Conservation (phyloP, 2,329 filamentous ascomycete genomes). For the Cordyceps farinosa region DNA sequence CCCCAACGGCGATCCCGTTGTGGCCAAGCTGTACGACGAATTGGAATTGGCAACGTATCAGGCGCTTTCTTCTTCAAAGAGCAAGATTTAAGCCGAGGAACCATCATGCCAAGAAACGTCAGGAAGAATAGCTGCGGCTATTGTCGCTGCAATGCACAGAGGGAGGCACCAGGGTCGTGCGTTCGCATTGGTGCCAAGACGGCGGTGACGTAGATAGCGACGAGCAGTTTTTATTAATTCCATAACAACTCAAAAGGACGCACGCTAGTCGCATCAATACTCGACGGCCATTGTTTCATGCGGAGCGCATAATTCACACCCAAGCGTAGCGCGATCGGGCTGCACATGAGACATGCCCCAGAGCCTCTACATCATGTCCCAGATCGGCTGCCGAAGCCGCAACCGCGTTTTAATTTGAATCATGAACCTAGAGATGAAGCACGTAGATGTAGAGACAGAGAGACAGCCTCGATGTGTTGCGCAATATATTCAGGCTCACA, state of each 20-base stretch:
- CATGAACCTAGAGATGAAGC: not conserved
- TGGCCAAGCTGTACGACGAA: conserved; percentile 35
- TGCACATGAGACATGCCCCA: not conserved
- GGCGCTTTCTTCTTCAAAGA: not conserved
- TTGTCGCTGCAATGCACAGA: not conserved
- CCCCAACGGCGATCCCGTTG: conserved; percentile 36
- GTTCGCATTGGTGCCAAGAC: not conserved
- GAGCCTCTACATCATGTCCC: not conserved
- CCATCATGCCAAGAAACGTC: not conserved
- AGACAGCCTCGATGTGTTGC: not conserved
- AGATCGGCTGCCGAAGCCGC: not conserved
- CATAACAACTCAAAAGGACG: too few species aligned
- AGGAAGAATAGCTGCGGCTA: not conserved
- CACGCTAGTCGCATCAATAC: not conserved
- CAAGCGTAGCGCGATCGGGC: not conserved
- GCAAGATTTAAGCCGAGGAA: conserved; percentile 1
- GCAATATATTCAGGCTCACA: not conserved
- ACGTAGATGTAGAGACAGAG: not conserved
- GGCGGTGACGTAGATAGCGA: too few species aligned
- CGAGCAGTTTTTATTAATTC: too few species aligned
- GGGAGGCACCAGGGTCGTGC: not conserved
- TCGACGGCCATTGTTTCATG: not conserved
- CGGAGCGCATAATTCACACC: not conserved
- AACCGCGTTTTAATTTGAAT: not conserved
- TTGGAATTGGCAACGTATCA: conserved; percentile 39